Base-by-base conservation (phyloP, 805 yeast genomes). In the Metschnikowia matae region DNA sequence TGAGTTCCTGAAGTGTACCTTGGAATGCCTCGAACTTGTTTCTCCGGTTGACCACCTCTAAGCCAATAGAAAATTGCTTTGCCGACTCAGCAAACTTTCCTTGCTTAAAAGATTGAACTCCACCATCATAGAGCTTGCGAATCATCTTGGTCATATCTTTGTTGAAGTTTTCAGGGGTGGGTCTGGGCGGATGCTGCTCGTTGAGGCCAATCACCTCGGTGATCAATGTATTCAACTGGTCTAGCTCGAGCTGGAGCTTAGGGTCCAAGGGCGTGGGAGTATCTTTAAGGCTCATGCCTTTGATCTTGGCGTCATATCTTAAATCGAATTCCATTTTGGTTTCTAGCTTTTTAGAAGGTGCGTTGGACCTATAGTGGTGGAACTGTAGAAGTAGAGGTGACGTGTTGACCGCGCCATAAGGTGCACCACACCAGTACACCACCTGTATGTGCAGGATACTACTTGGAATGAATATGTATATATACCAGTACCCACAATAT, bases 21-120 rank as follows among this genome's bases (percentile, higher is more conserved):
- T 82, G 89, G 64, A 87, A 87, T 4, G 85, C 73, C 62, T 87
- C 94, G 70, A 84, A 85, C 62, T 84, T 83, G 39, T 84, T 79
- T 66, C 94, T 77, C 58, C 85, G 82, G 43, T 74, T 65, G 14
- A 85, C 80, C 77, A 85, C 78, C 48, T 85, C 89, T 34, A 87
- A 71, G 3, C 88, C 92, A 39, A 85, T 69, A 6, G 80, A 63
- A 57, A 84, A 79, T 58, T 82, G 85, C 60, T 83, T 83, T 37
- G 78, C 76, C 1, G 89, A 84, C 11, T 84, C 90, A 3, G 68
- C 69, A 53, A 75, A 75, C 59, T 82, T 80, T 26, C 74, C 75
- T 23, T 72, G 70, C 57, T 81, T 79, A 68, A 86, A 77, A 5
- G 83, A 68, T 40, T 70, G 75, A 3, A 82, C 77, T 2, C 89